These are phyloP conservation scores for Parietaria judaica DNA, from an alignment of 306 rosid species.

Conservation along the genomic window DNA sequence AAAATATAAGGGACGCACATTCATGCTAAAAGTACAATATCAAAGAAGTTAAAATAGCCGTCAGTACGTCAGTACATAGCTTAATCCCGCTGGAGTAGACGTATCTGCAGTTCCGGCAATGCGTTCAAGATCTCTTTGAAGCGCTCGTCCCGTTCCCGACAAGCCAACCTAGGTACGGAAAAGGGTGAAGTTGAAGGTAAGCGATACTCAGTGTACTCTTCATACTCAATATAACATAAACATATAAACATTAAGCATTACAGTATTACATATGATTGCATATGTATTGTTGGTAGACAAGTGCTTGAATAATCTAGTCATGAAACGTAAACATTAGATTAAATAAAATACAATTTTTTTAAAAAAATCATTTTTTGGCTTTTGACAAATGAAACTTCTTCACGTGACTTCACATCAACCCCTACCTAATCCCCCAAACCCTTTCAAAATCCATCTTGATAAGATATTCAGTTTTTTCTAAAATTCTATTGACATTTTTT, in stretches of 20 bases:
- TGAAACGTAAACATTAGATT: too few relatives aligned
- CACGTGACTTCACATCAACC: too few relatives aligned
- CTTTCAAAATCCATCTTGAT: too few relatives aligned
- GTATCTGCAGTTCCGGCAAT: constrained; percentile 92
- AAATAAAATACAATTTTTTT: too few relatives aligned
- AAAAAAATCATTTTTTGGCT: too few relatives aligned
- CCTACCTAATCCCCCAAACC: too few relatives aligned
- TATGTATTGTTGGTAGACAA: too few relatives aligned
- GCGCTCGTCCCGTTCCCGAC: constrained; percentile 79
- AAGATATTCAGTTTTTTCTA: too few relatives aligned
- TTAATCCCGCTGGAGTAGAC: constrained; percentile 71
- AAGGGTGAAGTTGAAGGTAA: constrained; percentile 1
- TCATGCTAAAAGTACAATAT: neutral
- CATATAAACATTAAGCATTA: neutral
- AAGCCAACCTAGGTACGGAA: constrained; percentile 56
- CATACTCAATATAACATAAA: neutral
- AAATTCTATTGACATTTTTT: too few relatives aligned
- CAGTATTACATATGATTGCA: too few relatives aligned
- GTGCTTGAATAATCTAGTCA: too few relatives aligned
- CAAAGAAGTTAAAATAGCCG: constrained; percentile 43
- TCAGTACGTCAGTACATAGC: constrained; percentile 73
- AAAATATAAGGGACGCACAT: neutral
- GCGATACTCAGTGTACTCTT: neutral
- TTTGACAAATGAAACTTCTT: too few relatives aligned
- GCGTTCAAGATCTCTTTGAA: constrained; percentile 84